phyloP scores from a whole-genome alignment of 2,329 filamentous ascomycete species.

The Xylogone sp. region DNA sequence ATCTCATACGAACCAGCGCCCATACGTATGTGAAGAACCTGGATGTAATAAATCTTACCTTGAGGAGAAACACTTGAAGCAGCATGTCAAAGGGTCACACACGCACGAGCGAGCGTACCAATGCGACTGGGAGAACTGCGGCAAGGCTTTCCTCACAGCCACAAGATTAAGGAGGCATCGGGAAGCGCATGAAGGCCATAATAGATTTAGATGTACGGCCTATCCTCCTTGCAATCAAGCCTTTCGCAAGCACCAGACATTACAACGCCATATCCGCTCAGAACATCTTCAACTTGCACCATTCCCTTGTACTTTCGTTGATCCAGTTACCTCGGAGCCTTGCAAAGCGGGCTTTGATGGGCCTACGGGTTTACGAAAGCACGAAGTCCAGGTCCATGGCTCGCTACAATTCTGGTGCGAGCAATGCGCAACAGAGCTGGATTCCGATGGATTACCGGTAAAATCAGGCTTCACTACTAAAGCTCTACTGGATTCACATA shows the following conservation, averaged over 20 bases:
- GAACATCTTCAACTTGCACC: slow-evolving; percentile 71
- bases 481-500: slow-evolving; percentile 67
- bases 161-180: slow-evolving; percentile 74
- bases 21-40: slow-evolving; percentile 67
- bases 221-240: slow-evolving; percentile 68
- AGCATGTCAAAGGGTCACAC: slow-evolving; percentile 82
- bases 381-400: slow-evolving; percentile 67
- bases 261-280: slow-evolving; percentile 76
- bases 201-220: slow-evolving; percentile 70
- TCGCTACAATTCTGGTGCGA: slow-evolving; percentile 72
- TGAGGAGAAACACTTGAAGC: slow-evolving; percentile 79
- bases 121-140: slow-evolving; percentile 70
- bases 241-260: slow-evolving; percentile 84
- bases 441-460: slow-evolving; percentile 35
- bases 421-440: slow-evolving; percentile 53
- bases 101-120: slow-evolving; percentile 64
- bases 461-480: slow-evolving; percentile 67
- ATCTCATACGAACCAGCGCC: slow-evolving; percentile 81
- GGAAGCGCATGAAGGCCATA: slow-evolving; percentile 72
- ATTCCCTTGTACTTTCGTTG: slow-evolving; percentile 64
- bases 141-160: slow-evolving; percentile 76
- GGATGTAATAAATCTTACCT: slow-evolving; percentile 81
- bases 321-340: slow-evolving; percentile 44
- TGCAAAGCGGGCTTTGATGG: slow-evolving; percentile 74
- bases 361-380: slow-evolving; percentile 65